Conservation (phyloP, 164 flowering plant species). For the Houttuynia cordata region DNA sequence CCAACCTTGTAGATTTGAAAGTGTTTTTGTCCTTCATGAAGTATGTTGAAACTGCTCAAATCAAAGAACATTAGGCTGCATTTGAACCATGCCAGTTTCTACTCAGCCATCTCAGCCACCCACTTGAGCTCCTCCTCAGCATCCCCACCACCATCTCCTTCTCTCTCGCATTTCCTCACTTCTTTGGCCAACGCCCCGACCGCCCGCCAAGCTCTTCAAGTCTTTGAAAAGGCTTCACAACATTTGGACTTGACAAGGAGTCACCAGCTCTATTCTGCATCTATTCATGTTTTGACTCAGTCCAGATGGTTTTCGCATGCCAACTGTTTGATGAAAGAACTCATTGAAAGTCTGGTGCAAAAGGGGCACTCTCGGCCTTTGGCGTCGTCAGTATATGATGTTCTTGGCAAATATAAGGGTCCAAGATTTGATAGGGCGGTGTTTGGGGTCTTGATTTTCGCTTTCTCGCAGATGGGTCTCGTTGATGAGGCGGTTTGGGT, state of each 20-base stretch:
- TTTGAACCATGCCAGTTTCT: too few relatives aligned
- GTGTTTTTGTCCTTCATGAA: too few relatives aligned
- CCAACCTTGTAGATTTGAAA: too few relatives aligned
- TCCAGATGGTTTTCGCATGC: conserved; percentile 31
- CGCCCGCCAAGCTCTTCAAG: conserved; percentile 27
- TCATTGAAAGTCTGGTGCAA: conserved; percentile 30
- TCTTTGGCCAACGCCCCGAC: conserved; percentile 23
- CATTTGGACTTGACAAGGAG: conserved; percentile 10
- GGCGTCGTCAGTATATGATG: conserved; percentile 24
- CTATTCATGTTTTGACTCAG: conserved; percentile 27
- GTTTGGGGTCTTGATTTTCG: conserved; percentile 40
- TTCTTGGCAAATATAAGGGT: conserved; percentile 18
- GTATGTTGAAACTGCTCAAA: too few relatives aligned
- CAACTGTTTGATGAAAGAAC: conserved; percentile 46
- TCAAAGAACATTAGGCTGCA: too few relatives aligned
- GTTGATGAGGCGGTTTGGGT: conserved; percentile 66
- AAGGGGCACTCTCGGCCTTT: conserved; percentile 19
- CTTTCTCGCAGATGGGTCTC: conserved; percentile 45
- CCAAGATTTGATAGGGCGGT: conserved; percentile 22
- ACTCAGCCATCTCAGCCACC: too few relatives aligned
- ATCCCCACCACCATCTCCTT: not conserved
- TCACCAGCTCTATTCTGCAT: conserved; percentile 33
- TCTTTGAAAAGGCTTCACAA: conserved; percentile 24
- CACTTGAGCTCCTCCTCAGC: not conserved
- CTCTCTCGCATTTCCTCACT: not conserved